These are phyloP conservation scores for Acanthochlamys bracteata DNA, from an alignment of 106 monocot species.

Conservation along the genomic window DNA sequence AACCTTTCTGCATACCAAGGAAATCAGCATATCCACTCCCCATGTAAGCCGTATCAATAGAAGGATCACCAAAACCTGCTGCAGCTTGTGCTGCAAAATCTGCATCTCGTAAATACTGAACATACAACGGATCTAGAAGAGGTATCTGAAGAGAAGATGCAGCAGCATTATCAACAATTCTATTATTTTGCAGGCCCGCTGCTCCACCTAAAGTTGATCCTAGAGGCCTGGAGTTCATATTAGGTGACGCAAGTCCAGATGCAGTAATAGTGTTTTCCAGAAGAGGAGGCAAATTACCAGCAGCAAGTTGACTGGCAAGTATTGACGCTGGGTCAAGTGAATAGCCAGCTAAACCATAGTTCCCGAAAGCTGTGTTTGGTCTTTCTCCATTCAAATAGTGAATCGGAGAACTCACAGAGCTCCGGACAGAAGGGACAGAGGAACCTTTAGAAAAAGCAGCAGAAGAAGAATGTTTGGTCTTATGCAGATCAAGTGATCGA, in stretches of 20 bases:
- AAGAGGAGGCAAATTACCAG: slow-evolving; percentile 28
- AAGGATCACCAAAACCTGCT: slow-evolving; percentile 27
- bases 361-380: slow-evolving; percentile 27
- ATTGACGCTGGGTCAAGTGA: slow-evolving; percentile 24
- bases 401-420: slow-evolving; percentile 36
- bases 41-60: slow-evolving; percentile 38
- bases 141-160: slow-evolving; percentile 42
- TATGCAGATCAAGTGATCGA: slow-evolving; percentile 20
- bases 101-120: slow-evolving; percentile 47
- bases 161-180: slow-evolving; percentile 30
- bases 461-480: slow-evolving; percentile 14
- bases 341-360: slow-evolving; percentile 29
- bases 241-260: slow-evolving; percentile 31
- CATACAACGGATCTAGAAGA: slow-evolving; percentile 39
- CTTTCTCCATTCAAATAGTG: slow-evolving; percentile 32
- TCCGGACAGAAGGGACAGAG: slow-evolving; percentile 19
- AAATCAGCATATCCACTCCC: slow-evolving; percentile 48
- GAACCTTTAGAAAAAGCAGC: slow-evolving; percentile 39
- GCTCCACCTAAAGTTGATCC: slow-evolving; percentile 26
- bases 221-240: slow-evolving; percentile 23
- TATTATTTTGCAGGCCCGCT: slow-evolving; percentile 33
- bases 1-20: slow-evolving; percentile 55
- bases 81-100: slow-evolving; percentile 50
- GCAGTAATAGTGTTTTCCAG: slow-evolving; percentile 38
- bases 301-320: slow-evolving; percentile 36